Base-by-base conservation (phyloP, 495 filamentous ascomycete species). In the Chaetomium cochliodes region DNA sequence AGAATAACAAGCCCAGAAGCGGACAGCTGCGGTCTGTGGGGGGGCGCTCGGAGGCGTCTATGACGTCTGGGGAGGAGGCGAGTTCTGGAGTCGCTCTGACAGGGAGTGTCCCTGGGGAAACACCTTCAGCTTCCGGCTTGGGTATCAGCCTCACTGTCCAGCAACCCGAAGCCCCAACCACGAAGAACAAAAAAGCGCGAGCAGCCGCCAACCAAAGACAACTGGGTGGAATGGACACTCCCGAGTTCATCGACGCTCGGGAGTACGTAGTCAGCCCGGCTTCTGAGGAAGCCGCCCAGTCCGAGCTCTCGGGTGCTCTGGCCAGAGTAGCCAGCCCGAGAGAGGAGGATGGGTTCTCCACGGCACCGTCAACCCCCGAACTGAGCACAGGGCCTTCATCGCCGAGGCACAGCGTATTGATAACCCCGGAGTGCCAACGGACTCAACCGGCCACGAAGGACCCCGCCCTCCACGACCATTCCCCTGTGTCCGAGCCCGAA, bases 361-460 rank as follows among this genome's bases (percentile, higher is more conserved):
- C 72, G 26, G 69, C 75, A 46, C 77, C 77, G 12, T 75, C 77
- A 11, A 78, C 78, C 20, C 78, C 78, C 22, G 77, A 66, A 8
- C 49, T 80, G 13, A 73, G 72, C 60, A 69, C 65, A 22, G 76
- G 78, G 26, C 65, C 58, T 12, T 73, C 76, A 4, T 80, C 78
- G 33, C 76, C 74, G 22, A 69, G 70, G 20, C 69, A 75, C 60
- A 80, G 76, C 58, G 41, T 76, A 26, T 28, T 75, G 61, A 67
- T 58, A 28, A 75, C 73, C n/a, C 73, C 74, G 11, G 50, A 54
- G 47, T 65, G 30, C 25, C 49, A 63, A 39, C 65, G 68, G 52
- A 69, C 64, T 15, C 20, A 60, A 3, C 62, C 67, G 60, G 67
- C 57, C 47, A 44, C 56, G 54, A 69, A 55, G 41, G 65, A 70